These are phyloP conservation scores for Populus euphratica DNA, from an alignment of 345 rosid genomes.

Conservation along the genomic window DNA sequence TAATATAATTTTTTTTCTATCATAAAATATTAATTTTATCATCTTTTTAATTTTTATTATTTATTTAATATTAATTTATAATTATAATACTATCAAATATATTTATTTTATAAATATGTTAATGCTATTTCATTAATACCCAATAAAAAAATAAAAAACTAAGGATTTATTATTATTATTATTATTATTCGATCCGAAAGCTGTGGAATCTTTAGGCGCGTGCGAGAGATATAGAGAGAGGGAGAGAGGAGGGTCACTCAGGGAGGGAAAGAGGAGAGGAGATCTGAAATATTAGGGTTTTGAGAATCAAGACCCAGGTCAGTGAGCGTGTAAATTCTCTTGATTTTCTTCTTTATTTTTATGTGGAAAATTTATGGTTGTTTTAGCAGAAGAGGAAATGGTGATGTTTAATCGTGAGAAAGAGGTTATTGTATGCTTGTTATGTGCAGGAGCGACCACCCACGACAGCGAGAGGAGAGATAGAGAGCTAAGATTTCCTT, in stretches of 20 bases:
- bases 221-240: slow-evolving; percentile 2
- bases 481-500: slow-evolving; percentile 28
- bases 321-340: slow-evolving; percentile 13
- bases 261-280: slow-evolving; percentile 4
- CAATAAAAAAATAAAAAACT: too few species aligned
- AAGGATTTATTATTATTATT: too few species aligned
- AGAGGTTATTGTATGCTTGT: slow-evolving; percentile 60
- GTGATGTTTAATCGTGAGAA: slow-evolving; percentile 63
- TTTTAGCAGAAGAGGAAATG: slow-evolving; percentile 20
- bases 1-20: too few species aligned
- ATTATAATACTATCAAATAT: too few species aligned
- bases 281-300: slow-evolving; percentile 20
- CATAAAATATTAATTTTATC: too few species aligned
- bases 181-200: background rate
- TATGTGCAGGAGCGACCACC: slow-evolving; percentile 57
- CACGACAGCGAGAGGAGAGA: slow-evolving; percentile 55
- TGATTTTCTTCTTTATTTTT: background rate
- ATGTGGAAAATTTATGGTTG: too few species aligned
- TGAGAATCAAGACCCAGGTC: slow-evolving; percentile 11
- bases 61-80: too few species aligned
- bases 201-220: background rate
- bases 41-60: too few species aligned
- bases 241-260: background rate
- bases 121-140: too few species aligned
- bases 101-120: too few species aligned